A percentile compares a stretch with the other conserved stretches of the same genome.
Evolutionary conservation across 495 filamentous ascomycete genomes (phyloP).

Genomic region (Aspergillus funiculosus): DNA sequence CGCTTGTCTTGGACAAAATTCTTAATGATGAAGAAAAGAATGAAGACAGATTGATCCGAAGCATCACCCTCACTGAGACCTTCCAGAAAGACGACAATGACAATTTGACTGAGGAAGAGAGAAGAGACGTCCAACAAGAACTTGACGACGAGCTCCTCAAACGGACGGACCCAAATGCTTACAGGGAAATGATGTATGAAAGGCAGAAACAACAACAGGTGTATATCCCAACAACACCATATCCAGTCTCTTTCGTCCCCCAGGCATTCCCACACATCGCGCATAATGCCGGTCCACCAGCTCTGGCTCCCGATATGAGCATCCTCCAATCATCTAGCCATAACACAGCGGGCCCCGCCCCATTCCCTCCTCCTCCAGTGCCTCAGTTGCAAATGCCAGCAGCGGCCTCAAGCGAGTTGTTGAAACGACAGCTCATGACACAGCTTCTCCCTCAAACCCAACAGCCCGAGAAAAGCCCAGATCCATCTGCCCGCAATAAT

Average conservation of each 20-base stretch:
- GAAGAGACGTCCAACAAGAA: constrained; percentile 39
- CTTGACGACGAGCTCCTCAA: constrained; percentile 40
- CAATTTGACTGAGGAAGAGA: constrained; percentile 51
- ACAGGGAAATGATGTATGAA: constrained; percentile 18
- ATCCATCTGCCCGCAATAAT: too few relatives aligned
- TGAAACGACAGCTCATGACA: too few relatives aligned
- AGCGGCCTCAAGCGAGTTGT: too few relatives aligned
- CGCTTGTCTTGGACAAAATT: constrained; percentile 61
- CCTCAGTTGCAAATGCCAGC: background rate
- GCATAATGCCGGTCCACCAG: constrained; percentile 17
- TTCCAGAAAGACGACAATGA: constrained; percentile 54
- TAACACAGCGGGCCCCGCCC: too few relatives aligned
- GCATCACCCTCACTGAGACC: constrained; percentile 52
- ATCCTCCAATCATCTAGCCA: constrained; percentile 1
- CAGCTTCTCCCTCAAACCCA: background rate
- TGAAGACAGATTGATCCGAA: constrained; percentile 39
- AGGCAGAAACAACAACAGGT: constrained; percentile 8
- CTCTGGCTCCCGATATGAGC: constrained; percentile 18
- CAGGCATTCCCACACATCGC: constrained; percentile 1
- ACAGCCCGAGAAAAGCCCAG: too few relatives aligned
- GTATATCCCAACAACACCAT: background rate
- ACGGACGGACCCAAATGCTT: constrained; percentile 41
- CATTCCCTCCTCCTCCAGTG: too few relatives aligned
- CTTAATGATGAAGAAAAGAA: constrained; percentile 33
- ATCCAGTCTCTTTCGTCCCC: background rate